Conservation (phyloP, 2,329 filamentous ascomycete genomes). For the Pseudocercospora macadamiae region DNA sequence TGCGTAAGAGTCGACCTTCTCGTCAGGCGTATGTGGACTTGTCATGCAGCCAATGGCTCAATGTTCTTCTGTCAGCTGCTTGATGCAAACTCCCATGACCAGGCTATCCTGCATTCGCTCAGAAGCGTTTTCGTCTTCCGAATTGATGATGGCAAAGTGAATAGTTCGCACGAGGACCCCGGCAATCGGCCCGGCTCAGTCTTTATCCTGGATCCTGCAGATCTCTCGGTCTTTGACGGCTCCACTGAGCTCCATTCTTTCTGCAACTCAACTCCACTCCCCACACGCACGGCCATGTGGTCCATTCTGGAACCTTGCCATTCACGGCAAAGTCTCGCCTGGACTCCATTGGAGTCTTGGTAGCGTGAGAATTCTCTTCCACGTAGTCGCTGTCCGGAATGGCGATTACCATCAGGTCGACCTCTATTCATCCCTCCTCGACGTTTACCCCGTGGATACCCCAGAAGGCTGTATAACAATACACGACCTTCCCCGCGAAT, state of each 20-base stretch:
- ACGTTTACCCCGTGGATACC: conserved; percentile 4
- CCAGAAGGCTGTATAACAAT: conserved; percentile 4
- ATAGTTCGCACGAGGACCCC: background rate
- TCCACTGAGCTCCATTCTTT: conserved; percentile 1
- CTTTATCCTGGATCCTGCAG: background rate
- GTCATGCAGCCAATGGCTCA: background rate
- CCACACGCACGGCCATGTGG: conserved; percentile 2
- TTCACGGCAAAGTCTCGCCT: conserved; percentile 6
- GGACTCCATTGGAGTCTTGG: background rate
- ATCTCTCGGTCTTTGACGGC: conserved; percentile 12
- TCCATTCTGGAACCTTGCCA: conserved; percentile 10
- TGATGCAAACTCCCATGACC: too few species aligned
- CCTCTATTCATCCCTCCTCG: conserved; percentile 22
- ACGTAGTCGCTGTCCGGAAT: background rate
- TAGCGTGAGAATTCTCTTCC: conserved; percentile 27
- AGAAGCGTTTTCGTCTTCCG: background rate
- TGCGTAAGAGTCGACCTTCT: background rate
- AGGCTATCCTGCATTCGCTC: too few species aligned
- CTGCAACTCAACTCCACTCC: conserved; percentile 1
- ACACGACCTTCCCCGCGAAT: conserved; percentile 3
- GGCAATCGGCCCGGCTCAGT: conserved; percentile 3
- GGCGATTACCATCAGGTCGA: conserved; percentile 7
- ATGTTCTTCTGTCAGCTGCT: background rate
- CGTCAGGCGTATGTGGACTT: background rate
- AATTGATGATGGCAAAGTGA: background rate